Conservation (phyloP, 2,329 filamentous ascomycete genomes). For the Fusarium tanahbumbuense region DNA sequence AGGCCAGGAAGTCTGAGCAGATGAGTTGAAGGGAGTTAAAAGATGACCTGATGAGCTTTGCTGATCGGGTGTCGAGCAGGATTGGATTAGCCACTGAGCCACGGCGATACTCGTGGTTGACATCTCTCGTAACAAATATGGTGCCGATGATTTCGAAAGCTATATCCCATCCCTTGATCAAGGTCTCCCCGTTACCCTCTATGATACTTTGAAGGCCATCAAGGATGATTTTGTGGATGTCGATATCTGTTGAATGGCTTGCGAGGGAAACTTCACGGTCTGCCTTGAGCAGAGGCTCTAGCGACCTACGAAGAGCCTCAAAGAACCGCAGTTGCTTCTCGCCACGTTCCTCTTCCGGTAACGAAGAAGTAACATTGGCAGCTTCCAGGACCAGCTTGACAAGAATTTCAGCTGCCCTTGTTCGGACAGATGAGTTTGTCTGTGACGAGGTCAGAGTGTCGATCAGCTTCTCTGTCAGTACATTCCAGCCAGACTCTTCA, state of each 20-base stretch:
- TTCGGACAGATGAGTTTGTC: conserved; percentile 64
- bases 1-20: conserved; percentile 90
- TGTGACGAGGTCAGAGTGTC: conserved; percentile 60
- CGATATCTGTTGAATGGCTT: conserved; percentile 73
- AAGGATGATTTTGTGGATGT: conserved; percentile 83
- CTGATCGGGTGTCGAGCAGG: conserved; percentile 68
- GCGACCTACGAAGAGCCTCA: conserved; percentile 70
- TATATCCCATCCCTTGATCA: conserved; percentile 85
- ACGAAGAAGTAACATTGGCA: conserved; percentile 65
- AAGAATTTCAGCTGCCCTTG: conserved; percentile 73
- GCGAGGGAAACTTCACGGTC: conserved; percentile 66
- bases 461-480: conserved; percentile 69
- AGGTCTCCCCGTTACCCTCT: conserved; percentile 86
- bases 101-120: conserved; percentile 50
- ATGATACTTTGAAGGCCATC: conserved; percentile 85
- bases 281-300: conserved; percentile 64
- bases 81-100: conserved; percentile 48
- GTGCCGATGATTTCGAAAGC: conserved; percentile 87
- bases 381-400: conserved; percentile 68
- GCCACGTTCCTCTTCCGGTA: conserved; percentile 63
- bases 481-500: conserved; percentile 79
- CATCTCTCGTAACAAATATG: conserved; percentile 71
- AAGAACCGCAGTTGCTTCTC: conserved; percentile 79
- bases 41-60: conserved; percentile 82
- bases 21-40: conserved; percentile 93